A percentile compares a stretch with the other conserved stretches of the same genome.
These are phyloP conservation scores for Aspergillus vadensis DNA, from an alignment of 2,329 filamentous ascomycete genomes.

Conservation along the genomic window DNA sequence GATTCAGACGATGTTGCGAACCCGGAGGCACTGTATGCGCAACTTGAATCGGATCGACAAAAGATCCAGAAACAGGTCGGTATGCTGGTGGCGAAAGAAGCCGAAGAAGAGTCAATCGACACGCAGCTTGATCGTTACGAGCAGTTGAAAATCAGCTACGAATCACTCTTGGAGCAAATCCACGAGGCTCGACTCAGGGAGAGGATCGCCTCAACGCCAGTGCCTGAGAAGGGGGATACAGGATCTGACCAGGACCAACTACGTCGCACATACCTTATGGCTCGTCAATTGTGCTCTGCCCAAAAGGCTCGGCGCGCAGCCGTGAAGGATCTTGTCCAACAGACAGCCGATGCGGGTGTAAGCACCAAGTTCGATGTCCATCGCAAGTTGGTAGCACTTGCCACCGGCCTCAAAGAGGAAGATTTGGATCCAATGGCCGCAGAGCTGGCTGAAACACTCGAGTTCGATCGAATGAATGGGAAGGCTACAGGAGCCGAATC, in stretches of 20 bases:
- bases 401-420: conserved; percentile 50
- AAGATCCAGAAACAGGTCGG: conserved; percentile 45
- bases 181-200: conserved; percentile 43
- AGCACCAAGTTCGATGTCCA: conserved; percentile 51
- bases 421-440: conserved; percentile 51
- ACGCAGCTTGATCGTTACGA: conserved; percentile 44
- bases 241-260: conserved; percentile 34
- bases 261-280: conserved; percentile 31
- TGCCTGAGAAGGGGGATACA: conserved; percentile 18
- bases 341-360: conserved; percentile 49
- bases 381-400: conserved; percentile 49
- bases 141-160: conserved; percentile 37
- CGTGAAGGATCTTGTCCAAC: conserved; percentile 45
- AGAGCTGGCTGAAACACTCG: conserved; percentile 49
- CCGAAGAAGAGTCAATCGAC: conserved; percentile 39
- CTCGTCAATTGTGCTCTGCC: conserved; percentile 34
- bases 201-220: conserved; percentile 26
- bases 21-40: conserved; percentile 44
- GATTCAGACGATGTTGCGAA: conserved; percentile 45
- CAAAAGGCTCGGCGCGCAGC: conserved; percentile 39
- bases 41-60: conserved; percentile 48
- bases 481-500: conserved; percentile 33
- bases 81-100: conserved; percentile 39
- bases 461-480: conserved; percentile 46
- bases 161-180: conserved; percentile 48